phyloP scores from a whole-genome alignment of 495 filamentous ascomycete species.

The Penicillium cinerascens region DNA sequence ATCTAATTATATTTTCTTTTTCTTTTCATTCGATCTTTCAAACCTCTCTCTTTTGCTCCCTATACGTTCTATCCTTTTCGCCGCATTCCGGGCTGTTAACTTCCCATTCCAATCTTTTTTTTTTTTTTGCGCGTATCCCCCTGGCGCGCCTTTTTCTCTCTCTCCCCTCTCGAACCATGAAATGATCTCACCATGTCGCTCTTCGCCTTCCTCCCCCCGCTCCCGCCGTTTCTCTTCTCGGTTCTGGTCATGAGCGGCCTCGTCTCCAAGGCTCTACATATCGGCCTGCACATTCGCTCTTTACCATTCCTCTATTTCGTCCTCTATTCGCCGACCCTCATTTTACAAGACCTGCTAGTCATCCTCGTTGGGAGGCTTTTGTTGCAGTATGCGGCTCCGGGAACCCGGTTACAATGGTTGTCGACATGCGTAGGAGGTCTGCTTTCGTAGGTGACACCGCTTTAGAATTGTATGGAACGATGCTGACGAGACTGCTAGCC shows the following conservation, averaged over 20 bases:
- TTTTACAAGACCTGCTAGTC: conserved; percentile 34
- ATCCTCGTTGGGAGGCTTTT: conserved; percentile 28
- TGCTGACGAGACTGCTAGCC: conserved; percentile 14
- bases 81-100: conserved; percentile 13
- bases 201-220: conserved; percentile 21
- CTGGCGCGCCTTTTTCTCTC: conserved; percentile 1
- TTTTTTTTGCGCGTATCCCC: conserved; percentile 3
- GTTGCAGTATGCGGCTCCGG: conserved; percentile 23
- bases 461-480: background rate
- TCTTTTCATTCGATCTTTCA: too few species aligned
- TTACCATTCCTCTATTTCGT: conserved; percentile 37
- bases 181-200: conserved; percentile 24
- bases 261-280: conserved; percentile 34
- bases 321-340: conserved; percentile 35
- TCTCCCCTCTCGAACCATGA: conserved; percentile 10
- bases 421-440: conserved; percentile 26
- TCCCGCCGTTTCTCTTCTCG: conserved; percentile 34
- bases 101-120: conserved; percentile 14
- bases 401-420: conserved; percentile 23
- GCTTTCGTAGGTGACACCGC: conserved; percentile 28
- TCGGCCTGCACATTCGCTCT: conserved; percentile 33
- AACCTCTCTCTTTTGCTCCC: too few species aligned
- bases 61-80: background rate
- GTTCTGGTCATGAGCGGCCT: conserved; percentile 33
- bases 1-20: too few species aligned